Evolutionary conservation across 139 green algal genomes (phyloP), one percentile per base, ranked within the genome.

Genomic region (Chlamydomonas applanata): DNA sequence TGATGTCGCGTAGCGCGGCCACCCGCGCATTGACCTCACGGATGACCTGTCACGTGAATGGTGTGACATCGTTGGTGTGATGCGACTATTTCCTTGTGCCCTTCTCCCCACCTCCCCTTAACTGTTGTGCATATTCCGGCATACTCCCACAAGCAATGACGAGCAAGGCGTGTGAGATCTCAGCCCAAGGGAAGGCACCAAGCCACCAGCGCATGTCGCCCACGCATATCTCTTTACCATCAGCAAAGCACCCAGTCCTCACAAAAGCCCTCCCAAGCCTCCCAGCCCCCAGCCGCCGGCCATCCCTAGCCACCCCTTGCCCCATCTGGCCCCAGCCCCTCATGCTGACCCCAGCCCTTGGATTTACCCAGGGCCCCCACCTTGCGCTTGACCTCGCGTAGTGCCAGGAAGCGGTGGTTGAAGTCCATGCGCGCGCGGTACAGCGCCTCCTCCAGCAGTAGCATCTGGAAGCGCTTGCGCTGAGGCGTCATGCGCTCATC

Each of bases 381-480:
- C 56, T 69, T 74, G 54, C 68, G 60, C 84, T 91, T 93, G 3
- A 86, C 69, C 17, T 90, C 85, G 0, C 87, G 75, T 65, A 97
- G 78, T 0, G 79, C 85, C 14, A 92, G 64, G 69, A 97, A 87
- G 27, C 72, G 72, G 4, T 69, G 24, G 82, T 95, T 95, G 85
- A 93, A 94, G 44, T 81, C 76, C 69, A 82, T 88, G 14, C 81
- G 76, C 29, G 82, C 78, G 4, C 32, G 19, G 54, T 89, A 72
- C 46, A 93, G 86, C 25, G 69, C 82, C 71, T 88, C 78, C 69
- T 89, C 82, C 69, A 95, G 81, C 59, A 88, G 60, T 52, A 91
- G 54, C 76, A 95, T 91, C 71, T 92, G 85, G 5, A 70, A 62
- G 2, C 83, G 73, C 81, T 93, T 94, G 45, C 79, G 86, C n/a